Evolutionary conservation across 495 filamentous ascomycete species (phyloP).

Genomic region (Annulohypoxylon maeteangense): DNA sequence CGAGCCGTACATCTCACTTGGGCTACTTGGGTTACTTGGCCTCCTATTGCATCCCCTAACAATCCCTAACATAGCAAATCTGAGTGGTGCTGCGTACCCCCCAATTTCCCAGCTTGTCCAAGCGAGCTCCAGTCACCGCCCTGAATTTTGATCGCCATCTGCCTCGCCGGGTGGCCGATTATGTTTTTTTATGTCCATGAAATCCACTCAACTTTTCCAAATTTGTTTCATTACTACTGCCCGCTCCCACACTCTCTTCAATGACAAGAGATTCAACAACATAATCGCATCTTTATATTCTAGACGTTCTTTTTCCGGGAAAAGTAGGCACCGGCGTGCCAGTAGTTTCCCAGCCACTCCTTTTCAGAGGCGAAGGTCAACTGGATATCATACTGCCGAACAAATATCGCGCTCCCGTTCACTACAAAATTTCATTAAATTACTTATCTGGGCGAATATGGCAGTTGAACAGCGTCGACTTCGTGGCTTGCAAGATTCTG

Average conservation of each 20-base stretch:
- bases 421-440: conserved; percentile 27
- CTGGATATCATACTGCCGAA: conserved; percentile 24
- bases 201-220: conserved; percentile 46
- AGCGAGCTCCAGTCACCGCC: conserved; percentile 45
- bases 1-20: conserved; percentile 18
- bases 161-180: conserved; percentile 38
- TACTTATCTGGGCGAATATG: conserved; percentile 37
- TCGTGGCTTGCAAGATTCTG: conserved; percentile 38
- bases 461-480: conserved; percentile 40
- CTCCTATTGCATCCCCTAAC: conserved; percentile 37
- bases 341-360: conserved; percentile 41
- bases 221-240: conserved; percentile 44
- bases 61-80: conserved; percentile 31
- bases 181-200: conserved; percentile 47
- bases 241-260: conserved; percentile 41
- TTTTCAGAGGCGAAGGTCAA: conserved; percentile 38
- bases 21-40: conserved; percentile 11
- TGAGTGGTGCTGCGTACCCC: conserved; percentile 43
- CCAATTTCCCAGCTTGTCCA: conserved; percentile 43
- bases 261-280: conserved; percentile 37
- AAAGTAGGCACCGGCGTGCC: conserved; percentile 38
- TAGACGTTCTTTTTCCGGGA: conserved; percentile 40
- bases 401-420: conserved; percentile 33
- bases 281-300: conserved; percentile 42
- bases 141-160: conserved; percentile 47